These are phyloP conservation scores for Petrea volubilis DNA, from an alignment of 257 asterid genomes.

Conservation along the genomic window DNA sequence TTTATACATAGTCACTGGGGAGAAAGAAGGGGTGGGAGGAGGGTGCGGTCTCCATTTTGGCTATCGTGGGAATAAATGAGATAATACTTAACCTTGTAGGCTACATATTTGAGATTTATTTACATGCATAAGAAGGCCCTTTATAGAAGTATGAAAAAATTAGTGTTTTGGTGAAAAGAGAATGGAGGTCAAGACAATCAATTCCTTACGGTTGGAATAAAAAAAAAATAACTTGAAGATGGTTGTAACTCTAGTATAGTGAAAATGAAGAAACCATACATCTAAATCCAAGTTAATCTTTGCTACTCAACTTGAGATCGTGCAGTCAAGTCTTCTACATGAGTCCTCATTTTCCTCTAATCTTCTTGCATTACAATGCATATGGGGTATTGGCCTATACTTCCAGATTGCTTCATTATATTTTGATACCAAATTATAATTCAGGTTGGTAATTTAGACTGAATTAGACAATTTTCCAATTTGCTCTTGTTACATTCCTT, in stretches of 20 bases:
- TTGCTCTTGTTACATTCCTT: background rate
- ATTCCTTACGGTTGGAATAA: background rate
- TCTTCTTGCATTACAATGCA: background rate
- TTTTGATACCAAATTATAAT: background rate
- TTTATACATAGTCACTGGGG: too few relatives aligned
- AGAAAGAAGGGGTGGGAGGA: too few relatives aligned
- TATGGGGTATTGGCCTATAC: background rate
- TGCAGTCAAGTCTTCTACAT: background rate
- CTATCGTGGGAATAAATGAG: background rate
- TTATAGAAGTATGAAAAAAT: background rate
- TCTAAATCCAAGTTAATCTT: background rate
- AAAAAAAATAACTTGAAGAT: background rate
- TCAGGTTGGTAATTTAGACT: background rate
- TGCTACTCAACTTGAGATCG: background rate
- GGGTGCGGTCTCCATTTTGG: too few relatives aligned
- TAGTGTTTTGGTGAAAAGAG: background rate
- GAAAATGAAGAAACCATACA: background rate
- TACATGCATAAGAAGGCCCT: background rate
- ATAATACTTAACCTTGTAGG: background rate
- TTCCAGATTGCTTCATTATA: background rate
- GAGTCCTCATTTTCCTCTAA: background rate
- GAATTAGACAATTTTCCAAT: background rate
- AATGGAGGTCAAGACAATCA: background rate
- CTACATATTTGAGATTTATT: background rate
- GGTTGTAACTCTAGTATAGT: background rate